A percentile compares a stretch with the other conserved stretches of the same genome.
Evolutionary conservation across 2,329 filamentous ascomycete species (phyloP).

Genomic region (Endothia cerciana): DNA sequence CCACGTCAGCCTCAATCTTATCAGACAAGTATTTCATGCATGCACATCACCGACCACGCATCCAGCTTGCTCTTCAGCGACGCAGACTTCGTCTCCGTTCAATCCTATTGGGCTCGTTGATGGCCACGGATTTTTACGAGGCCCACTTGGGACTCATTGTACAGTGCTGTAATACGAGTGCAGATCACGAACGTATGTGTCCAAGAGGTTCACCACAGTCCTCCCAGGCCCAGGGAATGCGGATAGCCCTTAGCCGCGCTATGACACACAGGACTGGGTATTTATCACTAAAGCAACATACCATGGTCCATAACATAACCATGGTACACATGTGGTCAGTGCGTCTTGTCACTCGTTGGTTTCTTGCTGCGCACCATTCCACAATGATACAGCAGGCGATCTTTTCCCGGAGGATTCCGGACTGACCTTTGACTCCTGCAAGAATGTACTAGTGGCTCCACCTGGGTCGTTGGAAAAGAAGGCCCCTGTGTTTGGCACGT

Average conservation of each 20-base stretch:
- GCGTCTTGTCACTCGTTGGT: too few relatives aligned
- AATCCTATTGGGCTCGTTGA: background rate
- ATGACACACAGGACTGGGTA: too few relatives aligned
- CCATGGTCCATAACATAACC: too few relatives aligned
- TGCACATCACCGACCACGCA: background rate
- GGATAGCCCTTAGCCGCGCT: background rate
- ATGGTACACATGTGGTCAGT: too few relatives aligned
- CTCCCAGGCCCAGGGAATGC: background rate
- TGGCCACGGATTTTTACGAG: too few relatives aligned
- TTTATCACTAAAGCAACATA: too few relatives aligned
- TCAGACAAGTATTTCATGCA: background rate
- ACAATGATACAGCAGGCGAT: too few relatives aligned
- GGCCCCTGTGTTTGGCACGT: background rate
- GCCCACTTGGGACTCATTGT: background rate
- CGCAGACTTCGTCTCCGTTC: background rate
- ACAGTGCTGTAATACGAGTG: background rate
- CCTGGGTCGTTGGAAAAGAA: background rate
- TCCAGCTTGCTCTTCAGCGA: background rate
- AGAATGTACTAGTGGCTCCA: constrained; percentile 4
- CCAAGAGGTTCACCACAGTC: background rate
- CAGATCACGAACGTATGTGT: background rate
- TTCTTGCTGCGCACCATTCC: too few relatives aligned
- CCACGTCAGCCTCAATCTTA: background rate
- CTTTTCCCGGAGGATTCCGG: too few relatives aligned
- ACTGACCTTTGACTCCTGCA: background rate